These are phyloP conservation scores for Nakazawaea peltata DNA, from an alignment of 805 yeast species.

Conservation along the genomic window DNA sequence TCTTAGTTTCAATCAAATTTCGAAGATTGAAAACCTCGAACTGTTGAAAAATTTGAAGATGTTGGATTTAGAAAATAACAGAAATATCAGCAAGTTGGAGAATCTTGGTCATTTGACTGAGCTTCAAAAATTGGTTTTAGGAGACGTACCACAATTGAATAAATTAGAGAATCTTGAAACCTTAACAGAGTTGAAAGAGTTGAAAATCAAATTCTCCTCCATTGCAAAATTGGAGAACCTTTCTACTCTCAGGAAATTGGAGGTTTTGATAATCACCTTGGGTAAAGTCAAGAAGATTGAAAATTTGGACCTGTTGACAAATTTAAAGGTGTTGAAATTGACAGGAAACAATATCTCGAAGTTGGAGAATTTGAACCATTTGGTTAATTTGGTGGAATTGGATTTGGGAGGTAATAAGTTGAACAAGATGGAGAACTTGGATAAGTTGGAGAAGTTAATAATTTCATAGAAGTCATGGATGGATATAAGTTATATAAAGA, in stretches of 20 bases:
- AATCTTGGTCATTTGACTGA: slow-evolving; percentile 3
- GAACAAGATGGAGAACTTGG: slow-evolving; percentile 51
- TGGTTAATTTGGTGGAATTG: slow-evolving; percentile 56
- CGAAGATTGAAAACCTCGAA: slow-evolving; percentile 50
- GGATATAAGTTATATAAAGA: too few relatives aligned
- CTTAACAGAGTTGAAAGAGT: slow-evolving; percentile 47
- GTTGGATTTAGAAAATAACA: slow-evolving; percentile 85
- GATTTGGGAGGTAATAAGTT: slow-evolving; percentile 79
- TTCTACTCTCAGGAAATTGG: slow-evolving; percentile 47
- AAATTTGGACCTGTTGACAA: slow-evolving; percentile 64
- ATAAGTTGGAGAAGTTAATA: slow-evolving; percentile 53
- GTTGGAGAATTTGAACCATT: slow-evolving; percentile 71
- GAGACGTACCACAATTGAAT: slow-evolving; percentile 23
- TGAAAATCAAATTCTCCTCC: slow-evolving; percentile 62
- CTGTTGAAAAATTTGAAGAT: slow-evolving; percentile 59
- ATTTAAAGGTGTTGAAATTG: slow-evolving; percentile 77
- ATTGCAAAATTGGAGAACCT: slow-evolving; percentile 62
- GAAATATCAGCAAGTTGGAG: slow-evolving; percentile 62
- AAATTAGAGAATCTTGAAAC: slow-evolving; percentile 55
- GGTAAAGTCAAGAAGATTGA: slow-evolving; percentile 73
- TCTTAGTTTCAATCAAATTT: slow-evolving; percentile 73
- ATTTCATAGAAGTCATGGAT: too few relatives aligned
- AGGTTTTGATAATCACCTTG: slow-evolving; percentile 80
- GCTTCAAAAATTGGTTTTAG: slow-evolving; percentile 4
- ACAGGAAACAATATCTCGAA: slow-evolving; percentile 74